phyloP scores from a whole-genome alignment of 1,284 basidiomycete genomes.

The Tylopilus sp. region DNA sequence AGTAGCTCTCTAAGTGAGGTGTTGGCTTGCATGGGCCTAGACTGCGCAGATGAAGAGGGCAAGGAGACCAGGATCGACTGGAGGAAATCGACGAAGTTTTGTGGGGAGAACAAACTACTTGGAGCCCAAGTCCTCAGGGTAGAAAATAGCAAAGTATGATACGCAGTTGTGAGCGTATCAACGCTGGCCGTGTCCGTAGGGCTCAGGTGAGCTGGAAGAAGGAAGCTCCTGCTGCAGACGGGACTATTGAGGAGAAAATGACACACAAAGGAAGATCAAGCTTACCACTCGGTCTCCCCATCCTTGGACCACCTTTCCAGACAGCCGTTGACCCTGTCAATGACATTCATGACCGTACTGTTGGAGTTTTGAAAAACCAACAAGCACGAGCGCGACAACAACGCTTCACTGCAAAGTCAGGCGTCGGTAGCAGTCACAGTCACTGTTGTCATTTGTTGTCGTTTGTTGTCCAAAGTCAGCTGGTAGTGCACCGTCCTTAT shows the following conservation, averaged over 20 bases:
- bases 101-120: slow-evolving; percentile 42
- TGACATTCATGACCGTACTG: slow-evolving; percentile 46
- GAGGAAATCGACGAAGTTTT: slow-evolving; percentile 57
- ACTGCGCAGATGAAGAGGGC: slow-evolving; percentile 55
- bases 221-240: slow-evolving; percentile 50
- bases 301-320: slow-evolving; percentile 51
- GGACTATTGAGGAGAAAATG: slow-evolving; percentile 14
- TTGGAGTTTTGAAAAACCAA: slow-evolving; percentile 7
- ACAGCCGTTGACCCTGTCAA: slow-evolving; percentile 44
- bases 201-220: slow-evolving; percentile 55
- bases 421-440: slow-evolving; percentile 18
- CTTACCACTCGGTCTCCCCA: slow-evolving; percentile 61
- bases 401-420: slow-evolving; percentile 13
- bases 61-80: slow-evolving; percentile 55
- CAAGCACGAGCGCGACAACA: slow-evolving; percentile 19
- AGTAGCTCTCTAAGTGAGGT: slow-evolving; percentile 60
- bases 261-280: slow-evolving; percentile 12
- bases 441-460: slow-evolving; percentile 30
- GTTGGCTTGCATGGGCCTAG: slow-evolving; percentile 37
- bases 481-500: too few relatives aligned
- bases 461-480: slow-evolving; percentile 29
- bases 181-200: slow-evolving; percentile 47
- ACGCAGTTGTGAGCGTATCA: slow-evolving; percentile 58
- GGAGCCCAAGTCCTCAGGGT: slow-evolving; percentile 54
- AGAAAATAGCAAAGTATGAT: slow-evolving; percentile 62